These are phyloP conservation scores for Rhodotorula babjevae DNA, from an alignment of 768 basidiomycete genomes.

Conservation along the genomic window DNA sequence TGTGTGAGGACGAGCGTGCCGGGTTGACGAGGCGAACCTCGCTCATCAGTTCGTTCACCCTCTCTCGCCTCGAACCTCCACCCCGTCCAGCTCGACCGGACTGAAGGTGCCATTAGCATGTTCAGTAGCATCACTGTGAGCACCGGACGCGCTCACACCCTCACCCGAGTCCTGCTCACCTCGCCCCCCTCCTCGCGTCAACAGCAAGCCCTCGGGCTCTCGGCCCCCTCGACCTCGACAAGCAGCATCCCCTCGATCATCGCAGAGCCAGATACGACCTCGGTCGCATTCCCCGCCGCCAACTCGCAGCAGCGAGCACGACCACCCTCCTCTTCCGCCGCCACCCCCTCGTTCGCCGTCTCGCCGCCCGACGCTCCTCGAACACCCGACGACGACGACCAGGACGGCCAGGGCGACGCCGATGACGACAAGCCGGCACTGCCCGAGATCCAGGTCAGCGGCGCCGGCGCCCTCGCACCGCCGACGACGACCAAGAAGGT, in stretches of 20 bases:
- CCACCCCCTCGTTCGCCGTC: conserved; percentile 16
- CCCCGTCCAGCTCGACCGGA: too few species aligned
- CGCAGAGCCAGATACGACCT: conserved; percentile 44
- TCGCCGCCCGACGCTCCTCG: conserved; percentile 12
- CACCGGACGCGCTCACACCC: too few species aligned
- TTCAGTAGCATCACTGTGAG: background rate
- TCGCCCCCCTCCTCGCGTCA: background rate
- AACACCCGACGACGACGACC: background rate
- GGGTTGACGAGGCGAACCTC: too few species aligned
- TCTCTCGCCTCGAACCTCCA: too few species aligned
- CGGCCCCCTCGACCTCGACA: background rate
- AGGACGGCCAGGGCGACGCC: conserved; percentile 2
- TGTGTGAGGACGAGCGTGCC: background rate
- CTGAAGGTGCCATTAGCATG: background rate
- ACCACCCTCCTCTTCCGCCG: conserved; percentile 14
- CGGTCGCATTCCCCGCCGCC: conserved; percentile 47
- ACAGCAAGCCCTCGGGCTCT: background rate
- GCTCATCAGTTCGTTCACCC: background rate
- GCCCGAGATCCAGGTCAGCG: background rate
- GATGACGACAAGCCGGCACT: background rate
- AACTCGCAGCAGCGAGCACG: conserved; percentile 44
- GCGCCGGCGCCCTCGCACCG: conserved; percentile 44
- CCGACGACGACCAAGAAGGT: conserved; percentile 59
- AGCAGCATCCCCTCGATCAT: background rate
- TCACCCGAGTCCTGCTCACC: background rate